Evolutionary conservation across 2,329 filamentous ascomycete genomes (phyloP), one percentile per base, ranked within the genome.

Genomic region (Fusarium drepaniforme): DNA sequence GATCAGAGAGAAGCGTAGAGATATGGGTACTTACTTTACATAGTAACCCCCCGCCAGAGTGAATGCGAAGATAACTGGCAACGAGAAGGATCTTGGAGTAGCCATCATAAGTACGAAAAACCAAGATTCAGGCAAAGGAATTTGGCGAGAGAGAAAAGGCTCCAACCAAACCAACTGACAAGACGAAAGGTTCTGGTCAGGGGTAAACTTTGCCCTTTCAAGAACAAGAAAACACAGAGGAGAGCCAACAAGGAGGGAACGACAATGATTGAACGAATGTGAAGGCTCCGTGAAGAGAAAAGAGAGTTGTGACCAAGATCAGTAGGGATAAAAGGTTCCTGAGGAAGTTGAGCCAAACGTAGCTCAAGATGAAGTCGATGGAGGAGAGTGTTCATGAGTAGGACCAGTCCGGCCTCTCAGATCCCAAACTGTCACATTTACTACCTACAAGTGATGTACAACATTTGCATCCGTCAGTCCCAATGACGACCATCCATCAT

Each of bases 1-100:
- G 46, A 70, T 59, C 25, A 70, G 72, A 61, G 72, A 72, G 15
- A 5, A 72, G 35, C 70, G 15, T 6, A 16, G 64, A 16, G 64
- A 71, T 46, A 44, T 25, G 13, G 21, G 23, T 23, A 49, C 21
- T 49, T 49, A 23, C 44, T 25, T 25, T 75, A 33, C 64, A 60
- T 18, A 67, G 65, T 23, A 28, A 63, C 21, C 42, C 21, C 42
- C 60, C 13, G 28, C 30, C 7, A 16, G 30, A 16, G 13, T 21
- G 30, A 13, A 21, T 16, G 18, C 12, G 62, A 40, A 38, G 15
- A 37, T 18, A 23, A 4, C 23, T 28, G 44, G 15, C 44, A 25
- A 49, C 23, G 44, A 49, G 23, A 18, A 49, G 23, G 8, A 18
- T 9, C 15, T 16, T 2, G 18, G 23, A 25, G 15, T 28, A 6